phyloP scores from a whole-genome alignment of 129 eudicot genomes.

The Helianthus tuberosus region DNA sequence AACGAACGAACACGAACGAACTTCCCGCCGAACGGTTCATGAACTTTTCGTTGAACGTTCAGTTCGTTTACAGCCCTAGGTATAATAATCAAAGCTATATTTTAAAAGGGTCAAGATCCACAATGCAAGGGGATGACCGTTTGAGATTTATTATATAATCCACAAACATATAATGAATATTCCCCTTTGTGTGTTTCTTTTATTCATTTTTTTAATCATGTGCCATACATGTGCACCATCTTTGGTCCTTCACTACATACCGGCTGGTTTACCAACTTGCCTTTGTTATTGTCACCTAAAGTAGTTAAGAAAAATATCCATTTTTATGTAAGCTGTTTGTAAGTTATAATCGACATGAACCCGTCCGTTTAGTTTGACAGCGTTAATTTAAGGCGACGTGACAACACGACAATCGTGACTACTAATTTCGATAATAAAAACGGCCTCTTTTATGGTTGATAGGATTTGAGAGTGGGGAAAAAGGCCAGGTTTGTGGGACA shows the following conservation, averaged over 20 bases:
- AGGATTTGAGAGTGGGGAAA: conserved; percentile 1
- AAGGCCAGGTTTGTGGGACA: conserved; percentile 28
- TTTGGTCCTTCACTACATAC: background rate
- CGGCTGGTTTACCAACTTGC: no score
- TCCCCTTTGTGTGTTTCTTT: conserved; percentile 15
- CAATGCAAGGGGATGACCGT: conserved; percentile 35
- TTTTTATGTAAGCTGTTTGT: no score
- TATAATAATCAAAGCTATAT: background rate
- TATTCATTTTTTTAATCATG: conserved; percentile 10
- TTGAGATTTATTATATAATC: conserved; percentile 11
- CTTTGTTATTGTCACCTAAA: no score
- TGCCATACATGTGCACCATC: conserved; percentile 28
- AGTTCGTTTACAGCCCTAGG: no score
- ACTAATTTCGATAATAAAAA: background rate
- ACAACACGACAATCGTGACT: background rate
- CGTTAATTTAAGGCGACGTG: background rate
- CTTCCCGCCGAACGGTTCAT: no score
- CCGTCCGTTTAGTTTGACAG: background rate
- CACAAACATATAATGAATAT: conserved; percentile 28
- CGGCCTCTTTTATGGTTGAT: background rate
- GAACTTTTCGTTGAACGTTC: no score
- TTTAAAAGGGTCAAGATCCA: conserved; percentile 38
- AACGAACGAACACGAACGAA: no score
- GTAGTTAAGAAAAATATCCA: no score
- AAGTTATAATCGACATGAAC: background rate